Evolutionary conservation across 352 stramenopile genomes (phyloP), one percentile per base, ranked within the genome.

Genomic region (Pythium folliculosum): DNA sequence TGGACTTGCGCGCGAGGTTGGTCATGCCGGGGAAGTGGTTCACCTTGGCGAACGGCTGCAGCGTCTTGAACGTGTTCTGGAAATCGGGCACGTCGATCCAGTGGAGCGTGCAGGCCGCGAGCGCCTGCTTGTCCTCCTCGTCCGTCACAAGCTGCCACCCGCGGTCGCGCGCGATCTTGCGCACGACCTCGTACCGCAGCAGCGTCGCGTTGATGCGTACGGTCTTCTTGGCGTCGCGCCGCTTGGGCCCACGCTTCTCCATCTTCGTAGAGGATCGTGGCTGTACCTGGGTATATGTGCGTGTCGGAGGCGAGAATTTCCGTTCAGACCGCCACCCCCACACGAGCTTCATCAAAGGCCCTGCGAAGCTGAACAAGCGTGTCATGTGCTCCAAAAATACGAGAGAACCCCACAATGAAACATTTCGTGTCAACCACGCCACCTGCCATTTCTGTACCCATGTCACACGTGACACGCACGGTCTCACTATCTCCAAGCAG

Each of bases 1-100:
- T 92, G 48, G 90, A 96, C 74, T 99, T 99, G 30, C 96, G 89
- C 21, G 95, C 94, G 16, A 99, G 72, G 60, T 96, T 91, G 19
- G 83, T 95, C 95, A 99, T 99, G 17, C 95, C 96, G 30, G 94
- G 94, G 61, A 99, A 98, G 67, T 99, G 96, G 71, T 98, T 99
- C 57, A 98, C 91, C 32, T 93, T 92, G 59, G 98, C 94, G 77
- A 95, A 99, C 45, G 90, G 90, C 73, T 95, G 73, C 27, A 98
- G 71, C 19, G 81, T 75, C 43, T 90, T 86, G 71, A 98, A 98
- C 50, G 89, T 94, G 47, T 88, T 83, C 22, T 92, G 71, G 63
- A 98, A 97, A 60, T 95, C 91, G 0, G 92, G 87, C 5, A 97
- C 82, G 72, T 99, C 96, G 62, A 98, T 94, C 96, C 96, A 99